Evolutionary conservation across 2,329 filamentous ascomycete genomes (phyloP).

Genomic region (Ascochyta lentis): DNA sequence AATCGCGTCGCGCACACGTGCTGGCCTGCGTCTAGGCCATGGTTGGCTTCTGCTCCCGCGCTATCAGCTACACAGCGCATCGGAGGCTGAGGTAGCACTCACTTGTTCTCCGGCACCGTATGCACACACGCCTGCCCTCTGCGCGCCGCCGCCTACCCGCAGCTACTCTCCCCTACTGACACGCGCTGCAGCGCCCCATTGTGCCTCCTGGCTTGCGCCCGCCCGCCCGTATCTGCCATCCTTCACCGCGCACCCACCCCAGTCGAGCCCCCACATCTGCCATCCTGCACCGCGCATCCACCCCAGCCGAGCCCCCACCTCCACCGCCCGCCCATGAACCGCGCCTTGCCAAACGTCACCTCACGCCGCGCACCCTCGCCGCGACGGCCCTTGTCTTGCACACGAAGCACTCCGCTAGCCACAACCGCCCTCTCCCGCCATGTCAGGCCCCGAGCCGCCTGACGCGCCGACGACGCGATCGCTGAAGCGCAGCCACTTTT

Average conservation of each 20-base stretch:
- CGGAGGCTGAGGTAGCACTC: conserved; percentile 39
- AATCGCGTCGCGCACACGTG: conserved; percentile 13
- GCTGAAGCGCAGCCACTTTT: conserved; percentile 37
- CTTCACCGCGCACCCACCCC: conserved; percentile 1
- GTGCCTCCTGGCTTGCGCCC: neutral
- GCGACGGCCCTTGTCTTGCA: neutral
- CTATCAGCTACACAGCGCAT: conserved; percentile 31
- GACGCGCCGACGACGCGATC: conserved; percentile 34
- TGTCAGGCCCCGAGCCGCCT: conserved; percentile 42
- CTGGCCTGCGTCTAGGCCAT: conserved; percentile 33
- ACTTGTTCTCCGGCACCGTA: conserved; percentile 12
- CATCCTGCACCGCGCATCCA: conserved; percentile 3
- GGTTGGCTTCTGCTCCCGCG: conserved; percentile 33
- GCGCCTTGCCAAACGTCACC: conserved; percentile 16
- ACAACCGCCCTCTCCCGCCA: conserved; percentile 24
- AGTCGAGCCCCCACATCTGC: neutral
- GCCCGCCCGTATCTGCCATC: neutral
- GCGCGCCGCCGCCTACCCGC: conserved; percentile 4
- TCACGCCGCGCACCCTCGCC: neutral
- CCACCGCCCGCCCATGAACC: conserved; percentile 21
- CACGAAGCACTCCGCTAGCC: neutral
- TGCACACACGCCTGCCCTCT: neutral
- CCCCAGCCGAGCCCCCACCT: neutral
- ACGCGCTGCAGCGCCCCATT: conserved; percentile 10
- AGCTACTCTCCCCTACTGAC: conserved; percentile 1